A percentile compares a stretch with the other conserved stretches of the same genome.
These are phyloP conservation scores for Talaromyces atroroseus DNA, from an alignment of 2,329 filamentous ascomycete species.

Conservation along the genomic window DNA sequence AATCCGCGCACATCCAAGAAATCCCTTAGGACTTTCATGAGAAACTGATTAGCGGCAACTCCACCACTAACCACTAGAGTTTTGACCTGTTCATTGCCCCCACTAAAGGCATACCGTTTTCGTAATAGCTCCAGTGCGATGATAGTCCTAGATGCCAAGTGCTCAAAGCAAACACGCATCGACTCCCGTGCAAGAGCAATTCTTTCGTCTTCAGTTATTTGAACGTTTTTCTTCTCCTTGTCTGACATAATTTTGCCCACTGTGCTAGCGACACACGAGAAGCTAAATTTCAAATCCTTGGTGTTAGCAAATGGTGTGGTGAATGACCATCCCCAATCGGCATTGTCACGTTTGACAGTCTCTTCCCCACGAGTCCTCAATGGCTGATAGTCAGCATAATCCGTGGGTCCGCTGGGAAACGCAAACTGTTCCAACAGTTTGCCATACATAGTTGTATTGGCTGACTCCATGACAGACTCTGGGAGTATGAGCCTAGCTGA, in stretches of 20 bases:
- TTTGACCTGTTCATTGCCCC: constrained; percentile 32
- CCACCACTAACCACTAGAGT: constrained; percentile 82
- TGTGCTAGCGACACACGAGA: constrained; percentile 64
- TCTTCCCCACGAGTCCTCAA: constrained; percentile 57
- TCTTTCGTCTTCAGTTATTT: constrained; percentile 56
- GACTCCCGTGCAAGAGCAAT: constrained; percentile 63
- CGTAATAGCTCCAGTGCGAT: constrained; percentile 55
- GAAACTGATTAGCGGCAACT: constrained; percentile 77
- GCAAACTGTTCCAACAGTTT: constrained; percentile 73
- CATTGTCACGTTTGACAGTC: constrained; percentile 41
- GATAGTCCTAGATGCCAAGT: constrained; percentile 69
- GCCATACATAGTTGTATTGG: constrained; percentile 70
- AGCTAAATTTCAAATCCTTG: constrained; percentile 63
- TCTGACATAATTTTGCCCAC: constrained; percentile 54
- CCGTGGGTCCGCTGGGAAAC: constrained; percentile 49
- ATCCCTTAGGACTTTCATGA: constrained; percentile 61
- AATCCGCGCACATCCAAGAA: constrained; percentile 65
- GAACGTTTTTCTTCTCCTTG: constrained; percentile 23
- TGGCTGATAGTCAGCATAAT: constrained; percentile 50
- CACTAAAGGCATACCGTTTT: constrained; percentile 1
- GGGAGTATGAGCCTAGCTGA: constrained; percentile 72
- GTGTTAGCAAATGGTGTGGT: constrained; percentile 60
- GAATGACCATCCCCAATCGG: constrained; percentile 63
- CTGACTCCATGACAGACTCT: constrained; percentile 46
- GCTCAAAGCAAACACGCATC: constrained; percentile 81